A percentile compares a stretch with the other conserved stretches of the same genome.
phyloP scores from a whole-genome alignment of 768 basidiomycete genomes.

The Leccinum disarticulatum region DNA sequence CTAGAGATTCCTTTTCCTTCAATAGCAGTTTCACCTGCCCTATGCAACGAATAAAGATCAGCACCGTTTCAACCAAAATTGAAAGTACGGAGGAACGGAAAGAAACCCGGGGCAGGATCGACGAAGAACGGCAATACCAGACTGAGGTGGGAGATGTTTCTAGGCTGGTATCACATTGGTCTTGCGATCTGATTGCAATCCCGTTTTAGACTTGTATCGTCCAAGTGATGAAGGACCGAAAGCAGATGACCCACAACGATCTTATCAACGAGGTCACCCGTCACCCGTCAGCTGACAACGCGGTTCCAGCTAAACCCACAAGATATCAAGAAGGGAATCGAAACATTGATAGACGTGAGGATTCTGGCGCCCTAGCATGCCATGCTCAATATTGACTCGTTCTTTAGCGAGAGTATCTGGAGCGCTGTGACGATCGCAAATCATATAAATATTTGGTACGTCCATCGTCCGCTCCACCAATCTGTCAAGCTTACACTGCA shows the following conservation, averaged over 20 bases:
- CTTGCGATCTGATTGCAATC: conserved; percentile 1
- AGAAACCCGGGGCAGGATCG: conserved; percentile 87
- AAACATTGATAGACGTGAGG: conserved; percentile 84
- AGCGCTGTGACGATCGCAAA: conserved; percentile 83
- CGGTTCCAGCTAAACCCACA: conserved; percentile 87
- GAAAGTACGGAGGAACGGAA: conserved; percentile 85
- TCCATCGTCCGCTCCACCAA: background rate
- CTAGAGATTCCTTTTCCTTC: conserved; percentile 85
- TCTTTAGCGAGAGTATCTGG: conserved; percentile 86
- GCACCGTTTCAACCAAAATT: conserved; percentile 82
- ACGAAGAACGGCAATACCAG: conserved; percentile 88
- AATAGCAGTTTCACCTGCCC: conserved; percentile 78
- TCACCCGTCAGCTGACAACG: conserved; percentile 62
- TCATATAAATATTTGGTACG: conserved; percentile 79
- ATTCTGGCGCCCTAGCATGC: conserved; percentile 20
- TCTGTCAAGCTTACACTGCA: conserved; percentile 5
- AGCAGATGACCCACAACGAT: conserved; percentile 84
- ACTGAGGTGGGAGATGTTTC: conserved; percentile 63
- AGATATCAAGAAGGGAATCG: conserved; percentile 91
- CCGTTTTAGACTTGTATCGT: conserved; percentile 90
- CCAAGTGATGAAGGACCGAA: conserved; percentile 95
- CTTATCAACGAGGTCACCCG: conserved; percentile 84
- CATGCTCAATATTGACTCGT: background rate
- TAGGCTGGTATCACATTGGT: background rate
- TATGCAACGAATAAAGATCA: conserved; percentile 90